Conservation (phyloP, 164 flowering plant species). For the Aristolochia fimbriata region DNA sequence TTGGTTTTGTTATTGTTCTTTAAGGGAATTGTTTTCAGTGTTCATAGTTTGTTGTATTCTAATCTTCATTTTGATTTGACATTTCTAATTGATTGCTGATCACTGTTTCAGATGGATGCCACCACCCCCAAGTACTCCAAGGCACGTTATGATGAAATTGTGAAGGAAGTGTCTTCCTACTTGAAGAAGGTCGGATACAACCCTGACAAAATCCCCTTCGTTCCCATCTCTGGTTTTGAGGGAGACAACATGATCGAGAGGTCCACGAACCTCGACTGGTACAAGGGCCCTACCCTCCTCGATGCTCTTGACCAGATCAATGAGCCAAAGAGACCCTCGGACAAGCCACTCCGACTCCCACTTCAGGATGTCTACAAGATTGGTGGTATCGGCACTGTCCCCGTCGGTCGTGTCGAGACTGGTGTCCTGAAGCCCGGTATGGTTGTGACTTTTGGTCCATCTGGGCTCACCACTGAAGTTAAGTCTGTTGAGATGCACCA, state of each 20-base stretch:
- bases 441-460: conserved; percentile 48
- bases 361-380: conserved; percentile 64
- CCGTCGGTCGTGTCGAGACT: conserved; percentile 50
- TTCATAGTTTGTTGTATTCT: too few species aligned
- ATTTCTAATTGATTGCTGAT: too few species aligned
- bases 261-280: conserved; percentile 51
- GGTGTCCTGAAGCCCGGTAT: conserved; percentile 49
- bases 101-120: conserved; percentile 56
- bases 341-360: conserved; percentile 57
- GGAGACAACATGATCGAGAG: conserved; percentile 29
- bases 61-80: too few species aligned
- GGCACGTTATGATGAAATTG: conserved; percentile 45
- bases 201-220: conserved; percentile 22
- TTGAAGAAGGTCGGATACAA: conserved; percentile 22
- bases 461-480: conserved; percentile 54
- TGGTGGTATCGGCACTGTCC: conserved; percentile 57
- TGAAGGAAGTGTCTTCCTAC: conserved; percentile 13
- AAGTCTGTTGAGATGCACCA: conserved; percentile 66
- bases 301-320: conserved; percentile 41
- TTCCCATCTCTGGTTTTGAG: conserved; percentile 25
- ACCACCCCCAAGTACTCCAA: conserved; percentile 54
- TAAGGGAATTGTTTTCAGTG: too few species aligned
- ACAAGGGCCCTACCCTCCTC: conserved; percentile 53
- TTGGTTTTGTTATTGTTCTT: too few species aligned
- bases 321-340: conserved; percentile 54